These are phyloP conservation scores for Phialemonium atrogriseum DNA, from an alignment of 2,329 filamentous ascomycete species.

Conservation along the genomic window DNA sequence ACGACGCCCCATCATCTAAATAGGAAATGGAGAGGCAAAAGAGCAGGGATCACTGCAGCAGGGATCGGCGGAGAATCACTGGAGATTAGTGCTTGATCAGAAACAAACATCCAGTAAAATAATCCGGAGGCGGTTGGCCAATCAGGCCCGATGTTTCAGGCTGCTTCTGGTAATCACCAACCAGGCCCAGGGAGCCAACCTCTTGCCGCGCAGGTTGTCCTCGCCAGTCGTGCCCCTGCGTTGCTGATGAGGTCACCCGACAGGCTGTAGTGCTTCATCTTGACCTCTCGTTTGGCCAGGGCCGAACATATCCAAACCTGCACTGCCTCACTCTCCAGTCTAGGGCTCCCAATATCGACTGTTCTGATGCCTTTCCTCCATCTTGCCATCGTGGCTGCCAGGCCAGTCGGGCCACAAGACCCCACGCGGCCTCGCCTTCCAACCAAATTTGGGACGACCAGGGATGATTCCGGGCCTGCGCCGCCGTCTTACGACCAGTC, in stretches of 20 bases:
- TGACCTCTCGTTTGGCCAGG: constrained; percentile 13
- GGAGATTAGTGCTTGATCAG: no score
- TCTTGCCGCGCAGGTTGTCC: neutral
- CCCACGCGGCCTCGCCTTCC: neutral
- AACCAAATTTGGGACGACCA: constrained; percentile 1
- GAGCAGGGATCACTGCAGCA: no score
- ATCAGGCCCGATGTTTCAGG: constrained; percentile 3
- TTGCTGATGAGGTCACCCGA: constrained; percentile 1
- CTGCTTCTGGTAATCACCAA: neutral
- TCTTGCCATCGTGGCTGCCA: no score
- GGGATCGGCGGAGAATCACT: neutral
- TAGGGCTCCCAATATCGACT: no score
- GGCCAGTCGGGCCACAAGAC: neutral
- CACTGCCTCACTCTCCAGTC: constrained; percentile 13
- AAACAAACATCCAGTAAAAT: no score
- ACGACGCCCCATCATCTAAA: no score
- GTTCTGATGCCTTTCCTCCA: no score
- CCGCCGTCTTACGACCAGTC: constrained; percentile 3
- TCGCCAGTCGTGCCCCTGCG: constrained; percentile 4
- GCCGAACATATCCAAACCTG: constrained; percentile 7
- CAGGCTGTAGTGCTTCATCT: constrained; percentile 11
- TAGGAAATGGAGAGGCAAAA: no score
- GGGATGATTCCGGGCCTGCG: neutral
- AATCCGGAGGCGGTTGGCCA: no score
- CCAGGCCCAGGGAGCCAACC: constrained; percentile 1